These are phyloP conservation scores for Lodderomyces theae DNA, from an alignment of 1,139 yeast genomes.

Conservation along the genomic window DNA sequence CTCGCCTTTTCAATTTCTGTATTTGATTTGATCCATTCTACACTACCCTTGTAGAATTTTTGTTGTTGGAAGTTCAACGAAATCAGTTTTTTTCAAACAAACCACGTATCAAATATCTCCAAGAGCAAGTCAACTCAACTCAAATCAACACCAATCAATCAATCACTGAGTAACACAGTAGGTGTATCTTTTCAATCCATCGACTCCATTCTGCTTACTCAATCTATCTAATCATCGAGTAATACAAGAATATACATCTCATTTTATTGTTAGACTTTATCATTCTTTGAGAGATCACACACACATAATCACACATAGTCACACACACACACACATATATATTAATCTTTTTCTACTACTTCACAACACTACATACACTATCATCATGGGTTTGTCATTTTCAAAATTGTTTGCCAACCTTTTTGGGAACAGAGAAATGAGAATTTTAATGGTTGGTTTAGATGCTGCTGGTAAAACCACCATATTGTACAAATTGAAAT, in stretches of 20 bases:
- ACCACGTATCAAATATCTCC: background rate
- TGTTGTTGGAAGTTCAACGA: no score
- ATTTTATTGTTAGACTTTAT: background rate
- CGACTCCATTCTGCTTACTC: background rate
- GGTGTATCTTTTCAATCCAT: background rate
- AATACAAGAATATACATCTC: background rate
- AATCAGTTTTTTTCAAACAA: background rate
- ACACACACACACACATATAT: no score
- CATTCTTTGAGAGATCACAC: background rate
- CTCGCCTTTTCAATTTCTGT: no score
- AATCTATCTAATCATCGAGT: background rate
- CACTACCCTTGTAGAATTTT: no score
- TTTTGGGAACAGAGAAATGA: slow-evolving; percentile 43
- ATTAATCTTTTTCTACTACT: no score
- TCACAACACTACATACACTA: background rate
- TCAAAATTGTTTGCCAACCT: slow-evolving; percentile 35
- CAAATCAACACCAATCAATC: background rate
- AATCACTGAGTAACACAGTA: background rate
- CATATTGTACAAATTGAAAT: slow-evolving; percentile 40
- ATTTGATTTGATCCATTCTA: no score
- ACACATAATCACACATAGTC: no score
- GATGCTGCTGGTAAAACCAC: slow-evolving; percentile 47
- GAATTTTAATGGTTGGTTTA: slow-evolving; percentile 44
- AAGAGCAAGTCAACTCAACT: background rate
- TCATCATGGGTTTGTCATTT: slow-evolving; percentile 35